Evolutionary conservation across 176 grass and related monocot species (phyloP).

Genomic region (Eleusine coracana): DNA sequence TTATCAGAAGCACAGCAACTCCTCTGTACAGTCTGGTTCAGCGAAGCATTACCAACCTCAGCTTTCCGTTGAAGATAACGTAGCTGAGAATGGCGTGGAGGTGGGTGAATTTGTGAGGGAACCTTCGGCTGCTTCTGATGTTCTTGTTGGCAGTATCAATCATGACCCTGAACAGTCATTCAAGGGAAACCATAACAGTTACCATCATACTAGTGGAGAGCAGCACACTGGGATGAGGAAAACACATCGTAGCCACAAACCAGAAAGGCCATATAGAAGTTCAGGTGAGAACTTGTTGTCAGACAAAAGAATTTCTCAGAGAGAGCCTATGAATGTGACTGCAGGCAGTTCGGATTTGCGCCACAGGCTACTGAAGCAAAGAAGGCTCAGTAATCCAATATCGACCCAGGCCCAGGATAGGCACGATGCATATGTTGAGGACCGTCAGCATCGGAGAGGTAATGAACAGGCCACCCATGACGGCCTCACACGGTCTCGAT

Average conservation of each 20-base stretch:
- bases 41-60: slow-evolving; percentile 33
- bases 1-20: slow-evolving; percentile 42
- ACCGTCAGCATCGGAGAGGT: slow-evolving; percentile 3
- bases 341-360: slow-evolving; percentile 52
- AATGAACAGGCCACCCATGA: slow-evolving; percentile 27
- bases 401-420: neutral
- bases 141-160: neutral
- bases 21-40: slow-evolving; percentile 19
- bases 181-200: slow-evolving; percentile 28
- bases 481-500: slow-evolving; percentile 25
- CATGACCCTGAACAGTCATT: slow-evolving; percentile 35
- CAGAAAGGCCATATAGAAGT: slow-evolving; percentile 30
- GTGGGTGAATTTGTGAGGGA: slow-evolving; percentile 56
- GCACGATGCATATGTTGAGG: slow-evolving; percentile 39
- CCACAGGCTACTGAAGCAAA: slow-evolving; percentile 63
- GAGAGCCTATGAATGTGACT: slow-evolving; percentile 11
- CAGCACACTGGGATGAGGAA: slow-evolving; percentile 26
- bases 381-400: slow-evolving; percentile 45
- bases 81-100: slow-evolving; percentile 43
- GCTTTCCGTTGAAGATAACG: slow-evolving; percentile 28
- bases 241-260: slow-evolving; percentile 38
- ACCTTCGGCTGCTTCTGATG: slow-evolving; percentile 53
- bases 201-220: slow-evolving; percentile 19
- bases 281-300: slow-evolving; percentile 42
- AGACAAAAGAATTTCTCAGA: slow-evolving; percentile 40